Percentiles rank a stretch among this genome's conserved stretches.
Evolutionary conservation across 768 basidiomycete species (phyloP).

Genomic region (Russula dissimulans): DNA sequence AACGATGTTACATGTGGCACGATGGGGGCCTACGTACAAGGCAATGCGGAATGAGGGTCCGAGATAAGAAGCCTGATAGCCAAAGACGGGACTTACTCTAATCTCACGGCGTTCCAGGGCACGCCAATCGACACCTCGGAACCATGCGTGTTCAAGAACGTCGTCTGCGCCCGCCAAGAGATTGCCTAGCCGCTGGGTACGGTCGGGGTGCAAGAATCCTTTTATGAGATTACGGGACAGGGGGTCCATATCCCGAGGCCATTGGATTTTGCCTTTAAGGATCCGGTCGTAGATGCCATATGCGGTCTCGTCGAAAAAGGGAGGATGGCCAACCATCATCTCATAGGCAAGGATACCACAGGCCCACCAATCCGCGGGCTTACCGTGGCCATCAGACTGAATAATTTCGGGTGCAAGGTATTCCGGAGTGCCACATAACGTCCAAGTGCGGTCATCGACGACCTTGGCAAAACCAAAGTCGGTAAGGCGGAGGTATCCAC

Average conservation of each 20-base stretch:
- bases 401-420: slow-evolving; percentile 99
- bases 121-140: slow-evolving; percentile 90
- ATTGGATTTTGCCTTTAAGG: slow-evolving; percentile 75
- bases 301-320: slow-evolving; percentile 97
- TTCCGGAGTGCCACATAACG: slow-evolving; percentile 91
- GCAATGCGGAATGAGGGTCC: slow-evolving; percentile 2
- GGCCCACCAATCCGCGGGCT: slow-evolving; percentile 99
- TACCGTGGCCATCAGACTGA: slow-evolving; percentile 93
- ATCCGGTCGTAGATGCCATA: slow-evolving; percentile 99
- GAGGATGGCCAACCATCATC: slow-evolving; percentile 97
- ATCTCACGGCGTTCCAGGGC: slow-evolving; percentile 82
- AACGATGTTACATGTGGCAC: slow-evolving; percentile 70
- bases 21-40: slow-evolving; percentile 59
- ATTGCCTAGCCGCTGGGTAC: slow-evolving; percentile 86
- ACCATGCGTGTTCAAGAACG: slow-evolving; percentile 89
- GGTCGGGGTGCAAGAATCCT: slow-evolving; percentile 85
- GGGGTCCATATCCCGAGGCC: slow-evolving; percentile 85
- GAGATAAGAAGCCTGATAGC: background rate
- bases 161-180: slow-evolving; percentile 88
- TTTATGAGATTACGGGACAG: slow-evolving; percentile 83
- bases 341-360: slow-evolving; percentile 96
- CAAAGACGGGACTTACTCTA: slow-evolving; percentile 40
- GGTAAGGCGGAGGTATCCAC: slow-evolving; percentile 89
- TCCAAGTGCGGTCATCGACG: slow-evolving; percentile 96
- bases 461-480: slow-evolving; percentile 99